These are phyloP conservation scores for Elsinoe perseae DNA, from an alignment of 2,329 filamentous ascomycete genomes.

Conservation along the genomic window DNA sequence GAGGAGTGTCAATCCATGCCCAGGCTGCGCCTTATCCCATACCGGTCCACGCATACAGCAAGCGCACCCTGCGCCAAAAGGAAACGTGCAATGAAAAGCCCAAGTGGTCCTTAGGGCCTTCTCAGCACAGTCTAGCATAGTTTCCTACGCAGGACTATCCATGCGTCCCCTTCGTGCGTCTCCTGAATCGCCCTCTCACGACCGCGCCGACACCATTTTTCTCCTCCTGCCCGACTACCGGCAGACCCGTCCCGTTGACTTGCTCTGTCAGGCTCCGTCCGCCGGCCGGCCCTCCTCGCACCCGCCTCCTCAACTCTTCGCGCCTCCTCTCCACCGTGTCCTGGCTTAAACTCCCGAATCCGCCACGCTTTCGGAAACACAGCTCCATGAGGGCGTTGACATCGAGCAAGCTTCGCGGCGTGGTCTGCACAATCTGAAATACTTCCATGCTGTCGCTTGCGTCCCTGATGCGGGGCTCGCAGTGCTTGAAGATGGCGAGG, in stretches of 20 bases:
- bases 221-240: background rate
- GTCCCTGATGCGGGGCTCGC: constrained; percentile 69
- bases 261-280: background rate
- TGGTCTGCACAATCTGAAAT: constrained; percentile 84
- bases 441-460: constrained; percentile 88
- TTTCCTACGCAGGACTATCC: background rate
- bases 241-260: background rate
- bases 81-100: too few relatives aligned
- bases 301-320: constrained; percentile 39
- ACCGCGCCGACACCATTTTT: constrained; percentile 16
- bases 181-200: constrained; percentile 15
- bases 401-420: constrained; percentile 74
- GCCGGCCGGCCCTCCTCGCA: background rate
- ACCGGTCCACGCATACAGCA: too few relatives aligned
- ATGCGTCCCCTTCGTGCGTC: constrained; percentile 8
- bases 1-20: too few relatives aligned
- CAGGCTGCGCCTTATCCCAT: too few relatives aligned
- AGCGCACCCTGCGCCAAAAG: too few relatives aligned
- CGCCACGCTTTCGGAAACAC: constrained; percentile 61
- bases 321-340: constrained; percentile 71
- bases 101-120: too few relatives aligned
- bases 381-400: constrained; percentile 74
- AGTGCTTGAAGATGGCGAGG: constrained; percentile 81
- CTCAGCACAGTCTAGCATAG: background rate
- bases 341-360: constrained; percentile 74